These are phyloP conservation scores for Calonectria hongkongensis DNA, from an alignment of 2,329 filamentous ascomycete species.

Conservation along the genomic window DNA sequence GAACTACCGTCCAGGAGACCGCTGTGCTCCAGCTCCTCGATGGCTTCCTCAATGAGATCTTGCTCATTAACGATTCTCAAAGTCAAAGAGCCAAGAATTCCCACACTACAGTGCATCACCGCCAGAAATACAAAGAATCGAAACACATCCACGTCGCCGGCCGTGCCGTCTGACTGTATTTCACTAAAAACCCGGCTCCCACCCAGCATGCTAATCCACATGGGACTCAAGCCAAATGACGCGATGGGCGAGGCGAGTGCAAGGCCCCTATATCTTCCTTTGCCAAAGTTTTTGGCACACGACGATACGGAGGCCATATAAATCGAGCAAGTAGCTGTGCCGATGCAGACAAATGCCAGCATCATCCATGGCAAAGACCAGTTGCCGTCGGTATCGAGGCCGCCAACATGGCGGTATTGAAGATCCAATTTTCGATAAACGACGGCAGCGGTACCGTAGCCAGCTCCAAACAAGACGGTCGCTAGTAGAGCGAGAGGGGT, in stretches of 20 bases:
- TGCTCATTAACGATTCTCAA: slow-evolving; percentile 89
- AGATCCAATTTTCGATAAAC: slow-evolving; percentile 77
- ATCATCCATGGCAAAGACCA: slow-evolving; percentile 91
- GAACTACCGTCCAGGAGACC: slow-evolving; percentile 86
- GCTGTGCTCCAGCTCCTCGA: slow-evolving; percentile 92
- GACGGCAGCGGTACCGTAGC: slow-evolving; percentile 89
- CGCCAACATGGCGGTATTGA: slow-evolving; percentile 64
- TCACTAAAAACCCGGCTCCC: slow-evolving; percentile 87
- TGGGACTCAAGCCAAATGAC: slow-evolving; percentile 92
- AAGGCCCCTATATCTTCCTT: slow-evolving; percentile 89
- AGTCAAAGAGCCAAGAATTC: slow-evolving; percentile 83
- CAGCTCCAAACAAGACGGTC: slow-evolving; percentile 83
- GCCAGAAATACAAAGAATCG: slow-evolving; percentile 92
- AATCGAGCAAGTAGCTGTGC: slow-evolving; percentile 89
- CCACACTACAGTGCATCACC: slow-evolving; percentile 77
- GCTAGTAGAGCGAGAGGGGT: slow-evolving; percentile 84
- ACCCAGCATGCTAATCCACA: slow-evolving; percentile 95
- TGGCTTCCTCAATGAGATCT: slow-evolving; percentile 90
- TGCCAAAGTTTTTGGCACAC: slow-evolving; percentile 98
- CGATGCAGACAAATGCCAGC: slow-evolving; percentile 87
- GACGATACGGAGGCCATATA: slow-evolving; percentile 95
- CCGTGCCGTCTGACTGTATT: slow-evolving; percentile 76
- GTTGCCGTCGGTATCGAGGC: slow-evolving; percentile 65
- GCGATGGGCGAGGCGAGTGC: slow-evolving; percentile 94
- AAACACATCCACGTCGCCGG: slow-evolving; percentile 83